These are phyloP conservation scores for Aschersonia sp. DNA, from an alignment of 2,329 filamentous ascomycete genomes.

Conservation along the genomic window DNA sequence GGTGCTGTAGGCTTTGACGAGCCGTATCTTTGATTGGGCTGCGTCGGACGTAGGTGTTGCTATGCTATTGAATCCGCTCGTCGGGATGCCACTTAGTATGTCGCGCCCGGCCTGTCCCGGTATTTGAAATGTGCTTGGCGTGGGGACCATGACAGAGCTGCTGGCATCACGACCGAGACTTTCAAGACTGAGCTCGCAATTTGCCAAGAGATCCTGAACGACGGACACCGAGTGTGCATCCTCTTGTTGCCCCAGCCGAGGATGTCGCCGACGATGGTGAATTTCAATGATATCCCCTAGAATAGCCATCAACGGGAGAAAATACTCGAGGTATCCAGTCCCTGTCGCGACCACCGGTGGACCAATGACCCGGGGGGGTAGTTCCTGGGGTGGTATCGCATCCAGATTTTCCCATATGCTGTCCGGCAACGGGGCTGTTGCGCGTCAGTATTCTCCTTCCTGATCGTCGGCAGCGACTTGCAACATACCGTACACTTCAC, in stretches of 20 bases:
- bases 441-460: background rate
- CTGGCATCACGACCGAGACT: constrained; percentile 11
- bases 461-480: no score
- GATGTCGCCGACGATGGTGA: constrained; percentile 27
- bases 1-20: constrained; percentile 30
- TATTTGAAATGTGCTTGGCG: constrained; percentile 1
- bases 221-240: constrained; percentile 17
- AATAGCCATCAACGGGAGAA: constrained; percentile 32
- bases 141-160: constrained; percentile 3
- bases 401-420: constrained; percentile 24
- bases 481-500: constrained; percentile 21
- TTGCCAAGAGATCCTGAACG: constrained; percentile 20
- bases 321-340: constrained; percentile 32
- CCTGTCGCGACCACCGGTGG: constrained; percentile 24
- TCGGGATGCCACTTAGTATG: constrained; percentile 5
- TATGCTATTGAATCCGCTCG: constrained; percentile 2
- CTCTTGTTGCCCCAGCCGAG: constrained; percentile 22
- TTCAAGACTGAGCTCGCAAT: constrained; percentile 23
- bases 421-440: constrained; percentile 22
- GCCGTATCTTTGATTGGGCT: constrained; percentile 17
- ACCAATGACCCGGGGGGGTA: constrained; percentile 20
- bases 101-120: constrained; percentile 1
- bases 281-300: constrained; percentile 33
- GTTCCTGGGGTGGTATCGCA: constrained; percentile 11
- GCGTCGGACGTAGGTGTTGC: constrained; percentile 5